Conservation (phyloP, 148 eudicot genomes). For the Rhododendron molle region DNA sequence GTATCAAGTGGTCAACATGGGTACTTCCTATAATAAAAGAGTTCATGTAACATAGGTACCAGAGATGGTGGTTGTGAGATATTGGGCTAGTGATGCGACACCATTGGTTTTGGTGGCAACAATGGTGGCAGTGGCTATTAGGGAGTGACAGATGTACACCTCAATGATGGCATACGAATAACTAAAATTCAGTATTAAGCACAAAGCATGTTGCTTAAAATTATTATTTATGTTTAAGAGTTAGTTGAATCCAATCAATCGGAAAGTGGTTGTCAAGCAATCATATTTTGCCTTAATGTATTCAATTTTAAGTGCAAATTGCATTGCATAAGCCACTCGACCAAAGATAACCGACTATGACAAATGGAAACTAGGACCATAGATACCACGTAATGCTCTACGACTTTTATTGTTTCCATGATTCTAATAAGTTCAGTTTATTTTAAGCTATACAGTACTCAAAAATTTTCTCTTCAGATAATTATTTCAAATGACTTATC, state of each 20-base stretch:
- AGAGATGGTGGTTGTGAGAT: background rate
- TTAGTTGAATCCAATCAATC: background rate
- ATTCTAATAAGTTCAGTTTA: background rate
- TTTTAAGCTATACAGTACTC: too few relatives aligned
- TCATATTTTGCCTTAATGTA: background rate
- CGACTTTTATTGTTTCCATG: background rate
- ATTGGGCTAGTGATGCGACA: too few relatives aligned
- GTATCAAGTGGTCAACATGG: background rate
- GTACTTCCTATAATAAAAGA: background rate
- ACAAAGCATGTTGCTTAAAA: background rate
- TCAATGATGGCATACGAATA: background rate
- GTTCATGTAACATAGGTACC: background rate
- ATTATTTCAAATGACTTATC: background rate
- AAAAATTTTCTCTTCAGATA: background rate
- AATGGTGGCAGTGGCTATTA: too few relatives aligned
- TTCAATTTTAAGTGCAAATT: background rate
- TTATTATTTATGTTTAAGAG: background rate
- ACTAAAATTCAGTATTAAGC: background rate
- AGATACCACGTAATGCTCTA: background rate
- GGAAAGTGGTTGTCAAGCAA: background rate
- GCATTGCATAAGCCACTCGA: background rate
- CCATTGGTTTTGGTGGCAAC: background rate
- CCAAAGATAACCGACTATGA: background rate
- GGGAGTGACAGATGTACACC: too few relatives aligned
- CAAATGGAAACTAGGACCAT: background rate